These are phyloP conservation scores for Pochonia chlamydosporia DNA, from an alignment of 2,329 filamentous ascomycete genomes.

Conservation along the genomic window DNA sequence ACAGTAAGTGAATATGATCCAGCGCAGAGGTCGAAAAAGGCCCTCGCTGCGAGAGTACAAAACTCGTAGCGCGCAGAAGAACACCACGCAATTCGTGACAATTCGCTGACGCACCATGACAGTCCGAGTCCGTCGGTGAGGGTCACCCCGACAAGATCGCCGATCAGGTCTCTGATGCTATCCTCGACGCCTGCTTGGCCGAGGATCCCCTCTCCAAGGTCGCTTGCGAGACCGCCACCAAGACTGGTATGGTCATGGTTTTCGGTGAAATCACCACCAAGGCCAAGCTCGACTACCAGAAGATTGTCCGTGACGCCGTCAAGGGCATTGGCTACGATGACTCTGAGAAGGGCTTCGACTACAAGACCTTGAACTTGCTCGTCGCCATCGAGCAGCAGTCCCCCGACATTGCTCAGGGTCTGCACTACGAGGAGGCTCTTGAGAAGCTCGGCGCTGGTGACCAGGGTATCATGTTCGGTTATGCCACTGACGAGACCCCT, in stretches of 20 bases:
- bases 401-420: constrained; percentile 96
- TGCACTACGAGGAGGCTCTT: constrained; percentile 94
- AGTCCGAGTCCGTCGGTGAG: constrained; percentile 85
- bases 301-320: constrained; percentile 88
- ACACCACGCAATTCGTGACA: too few species aligned
- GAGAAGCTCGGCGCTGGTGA: constrained; percentile 98
- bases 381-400: constrained; percentile 99
- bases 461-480: constrained; percentile 99
- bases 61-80: too few species aligned
- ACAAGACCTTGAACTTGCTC: constrained; percentile 98
- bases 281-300: constrained; percentile 94
- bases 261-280: constrained; percentile 99
- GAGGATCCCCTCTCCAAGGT: constrained; percentile 98
- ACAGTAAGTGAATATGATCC: constrained; percentile 48
- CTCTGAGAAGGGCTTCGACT: constrained; percentile 97
- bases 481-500: constrained; percentile 98
- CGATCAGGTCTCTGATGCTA: constrained; percentile 96
- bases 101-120: constrained; percentile 5
- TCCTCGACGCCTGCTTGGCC: constrained; percentile 94
- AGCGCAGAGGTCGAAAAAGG: too few species aligned
- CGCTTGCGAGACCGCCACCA: constrained; percentile 98
- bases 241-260: constrained; percentile 99
- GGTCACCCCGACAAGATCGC: constrained; percentile 96
- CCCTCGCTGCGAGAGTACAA: too few species aligned
- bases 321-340: constrained; percentile 98